Percentiles rank a stretch among this genome's conserved stretches.
phyloP scores from a whole-genome alignment of 768 basidiomycete genomes.

The Rhodocollybia butyracea region DNA sequence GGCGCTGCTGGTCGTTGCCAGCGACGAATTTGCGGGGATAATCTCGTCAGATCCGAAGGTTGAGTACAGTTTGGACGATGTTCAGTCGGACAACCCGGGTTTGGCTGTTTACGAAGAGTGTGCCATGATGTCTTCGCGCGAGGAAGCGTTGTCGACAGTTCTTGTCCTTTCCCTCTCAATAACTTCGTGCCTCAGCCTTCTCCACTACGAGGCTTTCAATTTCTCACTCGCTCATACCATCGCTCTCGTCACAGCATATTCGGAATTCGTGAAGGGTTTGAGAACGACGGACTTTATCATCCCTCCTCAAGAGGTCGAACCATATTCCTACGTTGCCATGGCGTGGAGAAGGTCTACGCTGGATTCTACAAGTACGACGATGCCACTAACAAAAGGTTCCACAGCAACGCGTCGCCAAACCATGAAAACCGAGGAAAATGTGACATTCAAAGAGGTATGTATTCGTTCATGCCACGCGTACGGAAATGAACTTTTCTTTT shows the following conservation, averaged over 20 bases:
- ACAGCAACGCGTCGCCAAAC: slow-evolving; percentile 94
- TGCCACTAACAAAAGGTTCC: slow-evolving; percentile 86
- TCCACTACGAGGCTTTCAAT: slow-evolving; percentile 90
- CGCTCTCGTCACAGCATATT: slow-evolving; percentile 96
- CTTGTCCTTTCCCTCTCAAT: slow-evolving; percentile 90
- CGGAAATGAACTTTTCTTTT: too few species aligned
- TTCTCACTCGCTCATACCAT: slow-evolving; percentile 94
- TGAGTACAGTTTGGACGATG: slow-evolving; percentile 90
- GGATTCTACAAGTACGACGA: slow-evolving; percentile 97
- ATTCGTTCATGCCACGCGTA: too few species aligned
- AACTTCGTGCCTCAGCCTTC: slow-evolving; percentile 93
- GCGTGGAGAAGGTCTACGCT: slow-evolving; percentile 98
- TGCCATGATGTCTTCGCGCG: slow-evolving; percentile 49
- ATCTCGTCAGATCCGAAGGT: too few species aligned
- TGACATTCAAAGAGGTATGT: slow-evolving; percentile 96
- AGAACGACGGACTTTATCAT: slow-evolving; percentile 94
- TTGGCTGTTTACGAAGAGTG: slow-evolving; percentile 94
- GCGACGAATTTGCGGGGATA: too few species aligned
- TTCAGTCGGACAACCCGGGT: slow-evolving; percentile 65
- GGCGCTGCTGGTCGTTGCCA: too few species aligned
- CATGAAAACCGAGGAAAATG: slow-evolving; percentile 99
- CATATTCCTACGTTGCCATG: slow-evolving; percentile 96
- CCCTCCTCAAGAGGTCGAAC: slow-evolving; percentile 77
- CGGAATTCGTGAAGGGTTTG: slow-evolving; percentile 93
- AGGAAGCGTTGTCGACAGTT: slow-evolving; percentile 54